Conservation (phyloP, 2,329 filamentous ascomycete genomes). For the Reticulascus tulasneorum region DNA sequence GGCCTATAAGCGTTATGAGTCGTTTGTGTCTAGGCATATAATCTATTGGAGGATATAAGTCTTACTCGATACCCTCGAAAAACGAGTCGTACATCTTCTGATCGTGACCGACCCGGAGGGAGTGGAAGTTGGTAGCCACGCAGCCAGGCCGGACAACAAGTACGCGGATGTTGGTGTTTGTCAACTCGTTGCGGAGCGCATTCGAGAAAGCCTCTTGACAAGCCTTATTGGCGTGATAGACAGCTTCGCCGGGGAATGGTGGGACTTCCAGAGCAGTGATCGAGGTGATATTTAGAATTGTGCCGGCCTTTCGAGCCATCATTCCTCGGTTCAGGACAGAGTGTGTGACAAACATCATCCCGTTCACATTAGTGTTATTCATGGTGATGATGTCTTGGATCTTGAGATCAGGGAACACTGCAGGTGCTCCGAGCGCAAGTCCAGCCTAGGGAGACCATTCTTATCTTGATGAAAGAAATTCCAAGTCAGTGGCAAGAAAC, state of each 20-base stretch:
- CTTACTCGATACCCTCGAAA: constrained; percentile 36
- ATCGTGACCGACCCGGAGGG: constrained; percentile 39
- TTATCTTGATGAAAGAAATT: neutral
- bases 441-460: constrained; percentile 27
- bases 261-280: constrained; percentile 42
- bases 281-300: constrained; percentile 45
- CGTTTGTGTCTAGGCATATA: neutral
- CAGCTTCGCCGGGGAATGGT: constrained; percentile 43
- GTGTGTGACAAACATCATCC: constrained; percentile 41
- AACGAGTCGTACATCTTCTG: constrained; percentile 36
- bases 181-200: constrained; percentile 41
- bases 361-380: constrained; percentile 44
- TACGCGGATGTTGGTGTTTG: constrained; percentile 41
- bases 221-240: constrained; percentile 45
- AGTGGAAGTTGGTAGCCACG: constrained; percentile 46
- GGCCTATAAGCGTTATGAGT: constrained; percentile 17
- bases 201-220: constrained; percentile 46
- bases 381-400: constrained; percentile 38
- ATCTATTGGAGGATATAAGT: neutral
- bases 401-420: constrained; percentile 34
- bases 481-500: too few relatives aligned
- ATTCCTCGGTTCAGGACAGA: constrained; percentile 39
- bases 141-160: constrained; percentile 41
- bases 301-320: constrained; percentile 32
- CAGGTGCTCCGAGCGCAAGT: constrained; percentile 41